Conservation (phyloP, 2,329 filamentous ascomycete species). For the Penicillium sp. region DNA sequence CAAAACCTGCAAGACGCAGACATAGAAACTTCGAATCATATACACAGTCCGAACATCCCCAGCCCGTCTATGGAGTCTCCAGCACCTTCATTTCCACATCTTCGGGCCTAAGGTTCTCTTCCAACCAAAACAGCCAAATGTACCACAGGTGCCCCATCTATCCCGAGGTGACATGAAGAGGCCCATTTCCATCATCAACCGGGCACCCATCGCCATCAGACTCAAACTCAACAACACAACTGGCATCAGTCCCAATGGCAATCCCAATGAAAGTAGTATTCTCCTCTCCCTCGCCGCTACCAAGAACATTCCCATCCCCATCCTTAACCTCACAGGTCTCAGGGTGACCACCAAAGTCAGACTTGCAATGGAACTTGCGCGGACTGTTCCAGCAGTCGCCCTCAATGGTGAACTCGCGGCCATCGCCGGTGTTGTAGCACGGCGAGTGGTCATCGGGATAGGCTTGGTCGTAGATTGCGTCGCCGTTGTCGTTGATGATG, state of each 20-base stretch:
- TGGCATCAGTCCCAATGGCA: conserved; percentile 14
- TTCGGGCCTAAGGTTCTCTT: no score
- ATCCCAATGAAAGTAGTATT: conserved; percentile 17
- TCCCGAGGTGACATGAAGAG: conserved; percentile 14
- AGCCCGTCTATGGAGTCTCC: no score
- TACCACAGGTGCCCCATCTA: not conserved
- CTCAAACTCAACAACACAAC: conserved; percentile 17
- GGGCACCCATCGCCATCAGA: conserved; percentile 15
- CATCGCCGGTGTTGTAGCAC: conserved; percentile 15
- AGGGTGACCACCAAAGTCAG: conserved; percentile 15
- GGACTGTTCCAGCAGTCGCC: conserved; percentile 15
- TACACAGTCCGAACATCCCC: no score
- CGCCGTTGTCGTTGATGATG: conserved; percentile 13
- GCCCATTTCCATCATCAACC: conserved; percentile 16
- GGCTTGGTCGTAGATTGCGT: conserved; percentile 15
- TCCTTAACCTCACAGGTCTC: conserved; percentile 16
- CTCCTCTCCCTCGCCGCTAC: conserved; percentile 8
- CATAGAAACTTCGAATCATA: no score
- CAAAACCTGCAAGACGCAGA: no score
- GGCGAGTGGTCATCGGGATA: conserved; percentile 13
- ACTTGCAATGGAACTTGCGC: conserved; percentile 14
- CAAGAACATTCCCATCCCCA: conserved; percentile 12
- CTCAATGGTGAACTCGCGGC: conserved; percentile 18
- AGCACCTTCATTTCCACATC: no score
- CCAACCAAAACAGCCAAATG: not conserved